A percentile compares a stretch with the other conserved stretches of the same genome.
These are phyloP conservation scores for Ophiostoma angusticollis DNA, from an alignment of 2,329 filamentous ascomycete genomes.

Conservation along the genomic window DNA sequence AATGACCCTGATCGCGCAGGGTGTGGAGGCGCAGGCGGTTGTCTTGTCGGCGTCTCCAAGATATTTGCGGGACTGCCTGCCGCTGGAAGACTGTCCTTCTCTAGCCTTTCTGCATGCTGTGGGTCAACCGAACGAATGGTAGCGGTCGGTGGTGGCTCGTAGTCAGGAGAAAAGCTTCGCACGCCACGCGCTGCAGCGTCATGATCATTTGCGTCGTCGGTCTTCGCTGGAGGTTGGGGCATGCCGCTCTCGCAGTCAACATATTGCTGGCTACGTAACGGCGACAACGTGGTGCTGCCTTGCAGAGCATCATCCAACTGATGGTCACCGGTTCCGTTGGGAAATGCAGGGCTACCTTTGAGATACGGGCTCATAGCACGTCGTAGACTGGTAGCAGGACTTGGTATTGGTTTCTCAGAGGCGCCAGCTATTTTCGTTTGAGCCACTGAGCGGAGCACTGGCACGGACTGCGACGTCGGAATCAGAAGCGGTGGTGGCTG, in stretches of 20 bases:
- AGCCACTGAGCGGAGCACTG: slow-evolving; percentile 25
- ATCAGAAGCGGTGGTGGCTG: slow-evolving; percentile 1
- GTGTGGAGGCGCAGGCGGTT: slow-evolving; percentile 21
- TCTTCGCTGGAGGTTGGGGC: neutral
- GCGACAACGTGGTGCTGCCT: neutral
- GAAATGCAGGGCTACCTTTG: slow-evolving; percentile 20
- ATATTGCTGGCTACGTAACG: neutral
- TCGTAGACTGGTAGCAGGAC: slow-evolving; percentile 66
- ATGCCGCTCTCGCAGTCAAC: neutral
- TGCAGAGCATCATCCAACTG: neutral
- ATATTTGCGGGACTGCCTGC: too few relatives aligned
- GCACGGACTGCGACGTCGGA: slow-evolving; percentile 20
- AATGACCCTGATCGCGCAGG: slow-evolving; percentile 33
- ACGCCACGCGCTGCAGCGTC: slow-evolving; percentile 25
- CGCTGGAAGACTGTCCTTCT: slow-evolving; percentile 12
- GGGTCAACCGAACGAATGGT: slow-evolving; percentile 53
- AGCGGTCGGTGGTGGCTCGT: slow-evolving; percentile 58
- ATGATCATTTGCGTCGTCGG: slow-evolving; percentile 11
- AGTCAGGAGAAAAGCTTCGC: slow-evolving; percentile 61
- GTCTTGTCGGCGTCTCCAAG: slow-evolving; percentile 25
- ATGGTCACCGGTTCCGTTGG: neutral
- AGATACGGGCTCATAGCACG: slow-evolving; percentile 83
- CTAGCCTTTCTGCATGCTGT: slow-evolving; percentile 17
- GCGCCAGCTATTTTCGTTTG: slow-evolving; percentile 22
- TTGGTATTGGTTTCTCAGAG: slow-evolving; percentile 30